A percentile compares a stretch with the other conserved stretches of the same genome.
These are phyloP conservation scores for Odontarrhena argentea DNA, from an alignment of 345 rosid species.

Conservation along the genomic window DNA sequence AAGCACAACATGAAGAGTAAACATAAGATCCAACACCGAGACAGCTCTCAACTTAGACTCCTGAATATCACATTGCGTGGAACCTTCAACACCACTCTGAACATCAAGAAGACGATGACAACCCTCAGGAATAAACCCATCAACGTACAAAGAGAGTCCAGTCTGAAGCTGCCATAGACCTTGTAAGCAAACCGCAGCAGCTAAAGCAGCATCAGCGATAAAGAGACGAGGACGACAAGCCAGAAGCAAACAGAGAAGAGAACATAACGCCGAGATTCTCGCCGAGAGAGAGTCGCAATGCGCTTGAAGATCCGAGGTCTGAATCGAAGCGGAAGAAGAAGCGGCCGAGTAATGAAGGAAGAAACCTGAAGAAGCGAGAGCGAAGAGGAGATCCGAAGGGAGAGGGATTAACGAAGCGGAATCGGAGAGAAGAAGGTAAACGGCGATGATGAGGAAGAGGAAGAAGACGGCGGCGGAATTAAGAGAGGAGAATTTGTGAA, in stretches of 20 bases:
- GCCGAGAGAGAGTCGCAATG: slow-evolving; percentile 73
- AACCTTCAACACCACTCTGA: slow-evolving; percentile 73
- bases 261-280: slow-evolving; percentile 60
- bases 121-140: slow-evolving; percentile 85
- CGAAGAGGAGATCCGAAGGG: slow-evolving; percentile 76
- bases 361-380: slow-evolving; percentile 73
- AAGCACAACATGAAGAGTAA: slow-evolving; percentile 68
- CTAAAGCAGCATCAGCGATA: slow-evolving; percentile 71
- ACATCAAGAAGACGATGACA: slow-evolving; percentile 82
- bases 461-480: slow-evolving; percentile 75
- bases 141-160: slow-evolving; percentile 83
- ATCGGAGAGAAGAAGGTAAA: slow-evolving; percentile 63
- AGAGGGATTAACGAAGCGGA: slow-evolving; percentile 66
- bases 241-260: slow-evolving; percentile 65
- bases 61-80: slow-evolving; percentile 79
- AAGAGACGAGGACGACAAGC: slow-evolving; percentile 70
- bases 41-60: slow-evolving; percentile 79
- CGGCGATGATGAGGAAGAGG: slow-evolving; percentile 76
- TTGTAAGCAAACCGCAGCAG: slow-evolving; percentile 68
- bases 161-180: slow-evolving; percentile 92
- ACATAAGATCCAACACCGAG: slow-evolving; percentile 79
- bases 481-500: slow-evolving; percentile 80
- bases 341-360: slow-evolving; percentile 70
- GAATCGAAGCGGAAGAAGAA: slow-evolving; percentile 64
- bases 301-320: slow-evolving; percentile 82